A percentile compares a stretch with the other conserved stretches of the same genome.
phyloP scores from a whole-genome alignment of 176 grass and related monocot species.

The Bothriochloa decipiens region DNA sequence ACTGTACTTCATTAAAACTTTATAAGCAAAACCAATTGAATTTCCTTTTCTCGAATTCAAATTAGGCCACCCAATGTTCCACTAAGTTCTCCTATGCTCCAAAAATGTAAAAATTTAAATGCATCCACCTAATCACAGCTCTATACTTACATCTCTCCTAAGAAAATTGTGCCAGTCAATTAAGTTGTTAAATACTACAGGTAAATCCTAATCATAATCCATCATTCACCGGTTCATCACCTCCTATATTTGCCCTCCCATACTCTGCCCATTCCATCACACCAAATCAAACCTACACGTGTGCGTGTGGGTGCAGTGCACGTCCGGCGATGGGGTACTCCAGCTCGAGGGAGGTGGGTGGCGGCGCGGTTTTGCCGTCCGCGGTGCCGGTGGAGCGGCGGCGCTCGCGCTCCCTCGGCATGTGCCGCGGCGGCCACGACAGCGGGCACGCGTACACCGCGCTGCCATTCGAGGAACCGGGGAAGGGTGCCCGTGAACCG shows the following conservation, averaged over 20 bases:
- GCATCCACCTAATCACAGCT: neutral
- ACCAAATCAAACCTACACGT: neutral
- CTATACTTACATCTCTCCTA: neutral
- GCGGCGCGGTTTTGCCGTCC: neutral
- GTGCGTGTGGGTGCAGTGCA: constrained; percentile 6
- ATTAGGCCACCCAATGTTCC: neutral
- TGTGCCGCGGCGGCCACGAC: constrained; percentile 37
- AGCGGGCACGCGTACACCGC: constrained; percentile 14
- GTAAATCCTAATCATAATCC: neutral
- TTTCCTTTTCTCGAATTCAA: neutral
- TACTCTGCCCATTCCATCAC: neutral
- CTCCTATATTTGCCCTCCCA: constrained; percentile 33
- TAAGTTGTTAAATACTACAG: constrained; percentile 7
- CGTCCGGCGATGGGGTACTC: constrained; percentile 70
- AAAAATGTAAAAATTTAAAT: neutral
- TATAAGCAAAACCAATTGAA: neutral
- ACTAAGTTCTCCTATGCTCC: neutral
- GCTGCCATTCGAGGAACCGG: constrained; percentile 12
- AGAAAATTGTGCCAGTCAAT: neutral
- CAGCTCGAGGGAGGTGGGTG: constrained; percentile 57
- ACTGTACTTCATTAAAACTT: neutral
- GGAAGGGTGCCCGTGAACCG: constrained; percentile 37
- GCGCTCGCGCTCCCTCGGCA: constrained; percentile 39
- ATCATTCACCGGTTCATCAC: constrained; percentile 12
- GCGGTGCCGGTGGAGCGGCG: constrained; percentile 10